Evolutionary conservation across 306 rosid genomes (phyloP), one percentile per base, ranked within the genome.

Genomic region (Cicer bijugum): DNA sequence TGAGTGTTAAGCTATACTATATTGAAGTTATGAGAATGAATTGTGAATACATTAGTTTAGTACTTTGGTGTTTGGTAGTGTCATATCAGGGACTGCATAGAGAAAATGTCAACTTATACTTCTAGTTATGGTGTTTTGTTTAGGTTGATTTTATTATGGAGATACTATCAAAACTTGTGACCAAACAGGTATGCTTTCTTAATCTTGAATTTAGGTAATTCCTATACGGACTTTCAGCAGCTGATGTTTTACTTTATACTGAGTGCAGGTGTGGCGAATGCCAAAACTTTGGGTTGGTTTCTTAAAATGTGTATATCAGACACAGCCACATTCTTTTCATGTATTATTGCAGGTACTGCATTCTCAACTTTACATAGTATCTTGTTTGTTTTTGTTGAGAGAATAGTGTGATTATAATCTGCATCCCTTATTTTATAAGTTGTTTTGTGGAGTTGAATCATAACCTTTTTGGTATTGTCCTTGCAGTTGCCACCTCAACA

Each of bases 101-200:
- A 68, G 45, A 73, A 77, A 74, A 57, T 15, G 58, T 81, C 9
- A 45, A 46, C 47, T 53, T 57, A 37, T 15, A 52, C 52, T 42
- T 40, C 16, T 70, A 56, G 72, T 52, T 20, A 76, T 53, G 15
- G 79, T 76, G 72, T 66, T 75, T 37, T 80, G 37, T 64, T 67
- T 81, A 95, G 99, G 99, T 95, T 85, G 97, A 95, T 87, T 90
- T 91, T 84, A 96, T 95, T n/a, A 95, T 95, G 99, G 97, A 95
- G 89, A 95, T 95, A 85, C 95, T 95, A 57, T 86, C 90, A 45
- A 95, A 91, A 80, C 97, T 95, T 73, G 97, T 95, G 40, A 81
- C 82, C 67, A 95, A 75, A 87, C 97, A 90, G 99, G 97, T 91
- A 85, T 15, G 66, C 63, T 63, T 28, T 4, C 70, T 75, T 9